Evolutionary conservation across 257 asterid genomes (phyloP).

Genomic region (Nicotiana paniculata): DNA sequence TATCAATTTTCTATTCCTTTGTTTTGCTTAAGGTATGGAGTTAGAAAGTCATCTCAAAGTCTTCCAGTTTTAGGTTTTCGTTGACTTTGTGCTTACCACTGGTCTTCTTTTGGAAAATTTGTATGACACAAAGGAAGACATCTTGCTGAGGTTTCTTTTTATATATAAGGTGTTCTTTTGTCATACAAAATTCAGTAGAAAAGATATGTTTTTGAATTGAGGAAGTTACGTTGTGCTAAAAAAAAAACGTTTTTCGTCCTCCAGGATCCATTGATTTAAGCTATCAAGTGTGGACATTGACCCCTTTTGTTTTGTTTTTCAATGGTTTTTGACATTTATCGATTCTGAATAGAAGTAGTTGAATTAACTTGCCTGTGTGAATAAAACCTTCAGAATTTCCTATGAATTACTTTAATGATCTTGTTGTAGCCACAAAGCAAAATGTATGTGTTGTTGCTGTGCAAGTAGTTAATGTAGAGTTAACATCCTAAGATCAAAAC

Average conservation of each 20-base stretch:
- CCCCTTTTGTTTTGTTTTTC: neutral
- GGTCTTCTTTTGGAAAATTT: neutral
- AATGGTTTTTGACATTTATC: neutral
- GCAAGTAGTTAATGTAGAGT: neutral
- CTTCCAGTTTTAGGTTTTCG: conserved; percentile 6
- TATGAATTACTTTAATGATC: neutral
- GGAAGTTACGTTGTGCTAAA: neutral
- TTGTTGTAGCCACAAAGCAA: neutral
- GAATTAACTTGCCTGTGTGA: neutral
- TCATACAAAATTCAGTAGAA: neutral
- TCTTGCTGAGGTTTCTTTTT: neutral
- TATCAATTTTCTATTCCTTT: neutral
- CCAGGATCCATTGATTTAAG: neutral
- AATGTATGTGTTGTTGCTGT: neutral
- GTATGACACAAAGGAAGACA: neutral
- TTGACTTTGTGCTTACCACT: neutral
- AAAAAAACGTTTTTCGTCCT: neutral
- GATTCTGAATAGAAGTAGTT: neutral
- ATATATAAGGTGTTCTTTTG: neutral
- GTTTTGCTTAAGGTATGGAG: neutral
- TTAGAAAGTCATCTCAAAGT: neutral
- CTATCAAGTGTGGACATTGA: neutral
- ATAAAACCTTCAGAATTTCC: neutral
- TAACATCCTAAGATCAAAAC: neutral
- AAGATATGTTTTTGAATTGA: neutral